Evolutionary conservation across 495 filamentous ascomycete genomes (phyloP).

Genomic region (Pyrenopolyporus hunteri): DNA sequence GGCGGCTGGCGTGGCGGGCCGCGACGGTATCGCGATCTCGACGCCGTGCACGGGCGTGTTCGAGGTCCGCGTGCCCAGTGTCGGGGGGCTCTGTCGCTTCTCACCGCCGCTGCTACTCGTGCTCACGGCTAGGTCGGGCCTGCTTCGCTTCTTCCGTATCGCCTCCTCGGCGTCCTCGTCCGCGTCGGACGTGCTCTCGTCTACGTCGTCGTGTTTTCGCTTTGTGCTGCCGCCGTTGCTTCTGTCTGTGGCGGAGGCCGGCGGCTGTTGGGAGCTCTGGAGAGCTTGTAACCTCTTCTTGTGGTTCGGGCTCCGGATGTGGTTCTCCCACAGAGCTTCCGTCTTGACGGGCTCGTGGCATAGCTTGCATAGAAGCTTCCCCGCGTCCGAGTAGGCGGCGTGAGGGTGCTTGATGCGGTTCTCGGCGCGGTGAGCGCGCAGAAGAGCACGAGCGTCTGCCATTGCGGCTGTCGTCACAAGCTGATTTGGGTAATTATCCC

Average conservation of each 20-base stretch:
- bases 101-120: slow-evolving; percentile 5
- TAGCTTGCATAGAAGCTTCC: slow-evolving; percentile 63
- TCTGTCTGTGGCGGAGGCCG: slow-evolving; percentile 2
- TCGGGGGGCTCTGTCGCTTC: slow-evolving; percentile 43
- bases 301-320: slow-evolving; percentile 58
- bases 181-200: slow-evolving; percentile 41
- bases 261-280: slow-evolving; percentile 10
- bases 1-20: slow-evolving; percentile 57
- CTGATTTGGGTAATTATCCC: neutral
- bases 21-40: slow-evolving; percentile 62
- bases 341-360: slow-evolving; percentile 66
- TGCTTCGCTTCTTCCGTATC: slow-evolving; percentile 52
- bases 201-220: slow-evolving; percentile 50
- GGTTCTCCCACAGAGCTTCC: slow-evolving; percentile 65
- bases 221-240: slow-evolving; percentile 44
- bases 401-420: slow-evolving; percentile 73
- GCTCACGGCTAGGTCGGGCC: slow-evolving; percentile 33
- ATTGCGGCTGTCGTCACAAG: slow-evolving; percentile 51
- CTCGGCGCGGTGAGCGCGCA: slow-evolving; percentile 79
- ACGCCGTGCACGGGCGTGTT: slow-evolving; percentile 52
- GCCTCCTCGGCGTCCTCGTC: slow-evolving; percentile 48
- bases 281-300: slow-evolving; percentile 44
- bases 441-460: slow-evolving; percentile 82
- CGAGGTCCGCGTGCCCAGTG: slow-evolving; percentile 43
- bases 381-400: slow-evolving; percentile 64